Evolutionary conservation across 2,329 filamentous ascomycete genomes (phyloP), one percentile per base, ranked within the genome.

Genomic region (Thielaviopsis euricoi): DNA sequence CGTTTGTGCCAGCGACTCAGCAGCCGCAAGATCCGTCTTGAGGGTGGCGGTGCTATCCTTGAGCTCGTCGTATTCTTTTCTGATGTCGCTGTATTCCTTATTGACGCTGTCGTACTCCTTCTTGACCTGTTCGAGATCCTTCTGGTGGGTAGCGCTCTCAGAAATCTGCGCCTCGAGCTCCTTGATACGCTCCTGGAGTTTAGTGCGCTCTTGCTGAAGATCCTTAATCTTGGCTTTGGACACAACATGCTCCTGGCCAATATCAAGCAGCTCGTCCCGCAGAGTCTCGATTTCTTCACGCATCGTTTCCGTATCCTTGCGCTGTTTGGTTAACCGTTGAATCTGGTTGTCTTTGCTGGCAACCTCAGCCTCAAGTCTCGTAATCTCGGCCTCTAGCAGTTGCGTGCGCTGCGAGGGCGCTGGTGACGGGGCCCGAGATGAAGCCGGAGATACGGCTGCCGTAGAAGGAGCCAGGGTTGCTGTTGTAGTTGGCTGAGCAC

Each of bases 231-330:
- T 83, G 63, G 93, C 83, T 69, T 89, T 91, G 15, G 86, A 84
- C 63, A 87, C 83, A 12, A 95, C 88, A 64, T 91, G 85, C 61
- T 94, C 87, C 64, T 89, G 81, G 10, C 89, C 89, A 61, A 94
- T 82, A 53, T 81, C 76, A 50, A 91, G 71, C 7, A 97, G 73
- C 62, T 90, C 87, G 58, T 95, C 88, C 55, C 85, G 81, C 61
- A 97, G 73, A 3, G 80, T 83, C 64, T 94, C 89, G 60, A 96
- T 86, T 70, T 97, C 90, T 65, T 95, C 90, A 25, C 81, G 78
- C 50, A 95, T 74, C 21, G 85, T 84, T 57, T 91, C 87, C 58
- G 93, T 87, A 17, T 83, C 86, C 66, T 82, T 82, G 52, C 87
- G 75, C 67, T 85, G 84, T 58, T 80, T 78, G 25, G 80, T 79